phyloP scores from a whole-genome alignment of 2,329 filamentous ascomycete species.

The Aspergillus melleus region DNA sequence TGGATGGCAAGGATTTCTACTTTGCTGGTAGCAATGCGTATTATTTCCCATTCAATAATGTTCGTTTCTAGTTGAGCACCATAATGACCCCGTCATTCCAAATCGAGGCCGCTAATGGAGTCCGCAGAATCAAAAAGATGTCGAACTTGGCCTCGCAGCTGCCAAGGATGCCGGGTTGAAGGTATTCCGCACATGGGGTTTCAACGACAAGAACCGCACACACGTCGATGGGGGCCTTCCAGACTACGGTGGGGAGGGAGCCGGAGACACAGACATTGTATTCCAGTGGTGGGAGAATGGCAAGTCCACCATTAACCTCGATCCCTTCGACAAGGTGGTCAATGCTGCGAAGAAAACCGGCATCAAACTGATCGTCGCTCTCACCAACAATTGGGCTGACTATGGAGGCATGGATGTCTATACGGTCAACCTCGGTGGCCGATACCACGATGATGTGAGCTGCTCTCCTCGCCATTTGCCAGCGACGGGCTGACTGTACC shows the following conservation, averaged over 20 bases:
- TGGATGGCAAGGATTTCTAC: slow-evolving; percentile 17
- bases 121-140: slow-evolving; percentile 15
- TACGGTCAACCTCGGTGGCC: slow-evolving; percentile 13
- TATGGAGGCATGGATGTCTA: slow-evolving; percentile 18
- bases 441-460: slow-evolving; percentile 16
- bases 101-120: not conserved
- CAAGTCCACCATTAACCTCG: slow-evolving; percentile 12
- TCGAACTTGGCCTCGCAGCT: slow-evolving; percentile 13
- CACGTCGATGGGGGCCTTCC: slow-evolving; percentile 8
- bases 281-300: slow-evolving; percentile 18
- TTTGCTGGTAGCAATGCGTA: slow-evolving; percentile 17
- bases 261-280: slow-evolving; percentile 11
- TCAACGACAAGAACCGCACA: slow-evolving; percentile 17
- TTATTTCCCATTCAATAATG: slow-evolving; percentile 16
- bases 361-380: slow-evolving; percentile 15
- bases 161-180: slow-evolving; percentile 12
- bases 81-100: not conserved
- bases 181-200: slow-evolving; percentile 18
- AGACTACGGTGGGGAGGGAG: slow-evolving; percentile 14
- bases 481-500: not conserved
- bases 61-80: not conserved
- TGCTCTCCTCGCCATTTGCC: no score
- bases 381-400: slow-evolving; percentile 18
- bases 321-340: slow-evolving; percentile 18
- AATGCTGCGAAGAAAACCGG: slow-evolving; percentile 11